These are phyloP conservation scores for Neopestalotiopsis sp. DNA, from an alignment of 2,329 filamentous ascomycete genomes.

Conservation along the genomic window DNA sequence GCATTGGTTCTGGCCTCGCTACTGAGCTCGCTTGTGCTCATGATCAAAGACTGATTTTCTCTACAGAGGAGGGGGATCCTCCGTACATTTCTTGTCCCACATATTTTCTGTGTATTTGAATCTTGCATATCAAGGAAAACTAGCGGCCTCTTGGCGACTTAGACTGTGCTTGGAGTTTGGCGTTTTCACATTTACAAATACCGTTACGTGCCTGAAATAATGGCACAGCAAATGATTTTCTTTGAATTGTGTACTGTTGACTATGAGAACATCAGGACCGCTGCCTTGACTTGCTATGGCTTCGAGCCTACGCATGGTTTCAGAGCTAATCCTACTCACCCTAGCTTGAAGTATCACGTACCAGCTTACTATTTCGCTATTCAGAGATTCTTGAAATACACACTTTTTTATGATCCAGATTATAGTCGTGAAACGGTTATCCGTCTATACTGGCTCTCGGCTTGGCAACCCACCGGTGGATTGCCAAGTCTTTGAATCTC, in stretches of 20 bases:
- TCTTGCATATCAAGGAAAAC: not conserved
- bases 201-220: not conserved
- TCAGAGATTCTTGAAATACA: not conserved
- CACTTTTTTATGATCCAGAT: not conserved
- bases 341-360: not conserved
- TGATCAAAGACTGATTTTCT: conserved; percentile 12
- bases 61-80: not conserved
- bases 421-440: not conserved
- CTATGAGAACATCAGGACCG: not conserved
- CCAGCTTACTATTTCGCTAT: not conserved
- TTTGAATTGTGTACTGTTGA: not conserved
- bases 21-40: conserved; percentile 11
- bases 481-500: not conserved
- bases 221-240: not conserved
- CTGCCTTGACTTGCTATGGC: not conserved
- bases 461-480: not conserved
- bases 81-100: not conserved
- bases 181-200: not conserved
- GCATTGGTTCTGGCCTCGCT: conserved; percentile 22
- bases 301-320: not conserved
- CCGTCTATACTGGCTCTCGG: not conserved
- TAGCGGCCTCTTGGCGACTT: not conserved
- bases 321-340: not conserved
- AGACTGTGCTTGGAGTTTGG: not conserved
- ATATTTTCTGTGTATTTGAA: not conserved